phyloP scores from a whole-genome alignment of 2,329 filamentous ascomycete species.

The Xylariaceae sp. region DNA sequence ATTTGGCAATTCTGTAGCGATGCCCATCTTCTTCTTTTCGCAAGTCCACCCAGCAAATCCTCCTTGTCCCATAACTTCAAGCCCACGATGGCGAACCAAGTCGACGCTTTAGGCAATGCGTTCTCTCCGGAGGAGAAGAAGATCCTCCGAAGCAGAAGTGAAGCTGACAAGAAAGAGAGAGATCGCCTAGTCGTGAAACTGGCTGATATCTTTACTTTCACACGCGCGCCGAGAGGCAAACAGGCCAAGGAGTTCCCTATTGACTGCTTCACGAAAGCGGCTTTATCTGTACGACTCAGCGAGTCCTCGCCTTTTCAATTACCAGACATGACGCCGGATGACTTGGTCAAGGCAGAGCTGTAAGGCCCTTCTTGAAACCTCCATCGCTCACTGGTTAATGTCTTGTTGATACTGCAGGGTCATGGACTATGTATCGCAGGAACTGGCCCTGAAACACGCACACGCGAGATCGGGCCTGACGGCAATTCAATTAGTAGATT shows the following conservation, averaged over 20 bases:
- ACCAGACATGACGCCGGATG: not conserved
- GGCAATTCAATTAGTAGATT: not conserved
- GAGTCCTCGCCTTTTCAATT: not conserved
- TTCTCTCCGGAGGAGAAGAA: conserved; percentile 8
- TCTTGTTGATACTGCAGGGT: not conserved
- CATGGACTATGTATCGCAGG: not conserved
- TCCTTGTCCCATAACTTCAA: not conserved
- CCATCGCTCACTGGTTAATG: not conserved
- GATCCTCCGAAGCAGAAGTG: conserved; percentile 4
- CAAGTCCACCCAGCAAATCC: no score
- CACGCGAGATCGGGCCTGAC: not conserved
- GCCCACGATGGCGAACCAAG: not conserved
- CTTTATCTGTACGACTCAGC: not conserved
- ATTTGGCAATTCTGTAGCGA: no score
- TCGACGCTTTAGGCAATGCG: conserved; percentile 4
- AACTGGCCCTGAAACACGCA: not conserved
- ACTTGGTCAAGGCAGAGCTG: conserved; percentile 2
- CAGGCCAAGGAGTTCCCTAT: conserved; percentile 1
- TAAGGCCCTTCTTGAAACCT: not conserved
- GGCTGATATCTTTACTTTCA: conserved; percentile 12
- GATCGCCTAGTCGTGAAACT: conserved; percentile 7
- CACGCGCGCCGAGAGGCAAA: conserved; percentile 4
- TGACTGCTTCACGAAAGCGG: conserved; percentile 4
- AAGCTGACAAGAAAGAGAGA: not conserved
- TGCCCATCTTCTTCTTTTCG: no score